phyloP scores from a whole-genome alignment of 345 rosid species.

The Brassica juncea region DNA sequence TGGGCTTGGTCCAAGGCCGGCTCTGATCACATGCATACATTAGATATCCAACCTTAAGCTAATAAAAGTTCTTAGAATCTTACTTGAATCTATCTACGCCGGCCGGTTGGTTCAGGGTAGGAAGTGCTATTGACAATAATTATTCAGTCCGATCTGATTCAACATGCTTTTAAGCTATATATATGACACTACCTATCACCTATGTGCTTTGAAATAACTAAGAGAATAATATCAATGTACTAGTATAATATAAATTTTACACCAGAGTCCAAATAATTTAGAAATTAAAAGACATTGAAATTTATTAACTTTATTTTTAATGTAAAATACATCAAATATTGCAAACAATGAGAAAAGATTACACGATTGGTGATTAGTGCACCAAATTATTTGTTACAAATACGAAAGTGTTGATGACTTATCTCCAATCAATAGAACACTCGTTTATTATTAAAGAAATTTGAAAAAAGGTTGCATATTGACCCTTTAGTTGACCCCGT shows the following conservation, averaged over 20 bases:
- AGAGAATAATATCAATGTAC: neutral
- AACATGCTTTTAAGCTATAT: neutral
- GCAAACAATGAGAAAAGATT: neutral
- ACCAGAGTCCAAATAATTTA: neutral
- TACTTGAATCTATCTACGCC: neutral
- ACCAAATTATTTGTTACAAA: constrained; percentile 5
- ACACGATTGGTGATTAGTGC: constrained; percentile 3
- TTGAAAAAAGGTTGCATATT: neutral
- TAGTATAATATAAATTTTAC: neutral
- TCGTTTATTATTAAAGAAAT: neutral
- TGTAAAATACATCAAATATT: neutral
- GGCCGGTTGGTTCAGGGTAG: neutral
- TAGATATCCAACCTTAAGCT: neutral
- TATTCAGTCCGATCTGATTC: neutral
- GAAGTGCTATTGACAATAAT: neutral
- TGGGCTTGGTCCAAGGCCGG: too few relatives aligned
- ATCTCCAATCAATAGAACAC: constrained; percentile 5
- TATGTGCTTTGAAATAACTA: neutral
- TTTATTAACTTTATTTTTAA: neutral
- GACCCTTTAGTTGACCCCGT: constrained; percentile 21
- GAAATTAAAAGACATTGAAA: neutral
- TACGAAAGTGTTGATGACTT: neutral
- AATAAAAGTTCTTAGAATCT: neutral
- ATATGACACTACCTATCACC: neutral
- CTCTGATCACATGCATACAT: neutral